phyloP scores from a whole-genome alignment of 495 filamentous ascomycete genomes.

The Durotheca rogersii region DNA sequence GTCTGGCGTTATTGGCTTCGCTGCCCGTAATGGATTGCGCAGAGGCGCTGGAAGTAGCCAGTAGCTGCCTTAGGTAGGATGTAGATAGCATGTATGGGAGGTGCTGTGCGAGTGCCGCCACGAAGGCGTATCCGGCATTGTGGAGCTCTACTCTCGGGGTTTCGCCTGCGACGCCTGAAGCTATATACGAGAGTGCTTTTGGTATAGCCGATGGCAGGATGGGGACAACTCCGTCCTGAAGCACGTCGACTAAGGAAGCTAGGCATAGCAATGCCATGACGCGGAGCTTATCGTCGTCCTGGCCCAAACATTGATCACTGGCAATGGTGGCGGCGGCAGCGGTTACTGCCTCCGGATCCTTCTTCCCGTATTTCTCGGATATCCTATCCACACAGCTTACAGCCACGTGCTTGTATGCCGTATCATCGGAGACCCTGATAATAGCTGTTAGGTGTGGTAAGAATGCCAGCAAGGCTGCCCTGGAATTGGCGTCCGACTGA shows the following conservation, averaged over 20 bases:
- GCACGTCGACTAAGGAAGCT: slow-evolving; percentile 80
- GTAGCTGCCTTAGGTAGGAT: slow-evolving; percentile 65
- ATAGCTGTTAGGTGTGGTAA: slow-evolving; percentile 72
- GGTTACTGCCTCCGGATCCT: slow-evolving; percentile 63
- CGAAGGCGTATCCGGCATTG: slow-evolving; percentile 76
- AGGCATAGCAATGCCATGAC: slow-evolving; percentile 84
- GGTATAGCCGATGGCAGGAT: slow-evolving; percentile 74
- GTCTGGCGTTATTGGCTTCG: slow-evolving; percentile 61
- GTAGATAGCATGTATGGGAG: slow-evolving; percentile 84
- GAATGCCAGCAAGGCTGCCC: slow-evolving; percentile 71
- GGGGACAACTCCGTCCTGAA: slow-evolving; percentile 81
- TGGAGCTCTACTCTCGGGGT: slow-evolving; percentile 63
- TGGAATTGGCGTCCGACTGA: slow-evolving; percentile 63
- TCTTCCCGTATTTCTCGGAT: slow-evolving; percentile 87
- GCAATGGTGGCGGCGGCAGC: slow-evolving; percentile 74
- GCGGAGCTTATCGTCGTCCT: slow-evolving; percentile 67
- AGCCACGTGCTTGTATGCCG: slow-evolving; percentile 74
- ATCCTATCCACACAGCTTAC: slow-evolving; percentile 88
- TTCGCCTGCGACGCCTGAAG: slow-evolving; percentile 56
- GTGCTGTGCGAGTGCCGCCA: slow-evolving; percentile 73
- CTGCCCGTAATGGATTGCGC: slow-evolving; percentile 56
- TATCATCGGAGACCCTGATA: slow-evolving; percentile 67
- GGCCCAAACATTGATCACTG: slow-evolving; percentile 71
- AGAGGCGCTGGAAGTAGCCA: slow-evolving; percentile 69
- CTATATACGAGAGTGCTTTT: slow-evolving; percentile 66